Evolutionary conservation across 345 rosid species (phyloP).

Genomic region (Bruguiera sexangula): DNA sequence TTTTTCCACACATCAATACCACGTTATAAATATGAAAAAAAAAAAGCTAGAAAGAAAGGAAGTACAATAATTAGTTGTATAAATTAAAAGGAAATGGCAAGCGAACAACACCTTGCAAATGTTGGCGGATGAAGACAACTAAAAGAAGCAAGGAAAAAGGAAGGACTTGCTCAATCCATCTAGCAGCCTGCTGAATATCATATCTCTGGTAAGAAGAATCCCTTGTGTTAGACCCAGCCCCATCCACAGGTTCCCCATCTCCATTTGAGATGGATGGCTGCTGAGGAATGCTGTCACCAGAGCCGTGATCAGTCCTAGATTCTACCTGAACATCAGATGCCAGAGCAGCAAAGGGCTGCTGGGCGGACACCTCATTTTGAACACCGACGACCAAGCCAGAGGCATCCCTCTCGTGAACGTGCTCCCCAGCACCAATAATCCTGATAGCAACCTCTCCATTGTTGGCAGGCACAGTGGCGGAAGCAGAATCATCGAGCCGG

Average conservation of each 20-base stretch:
- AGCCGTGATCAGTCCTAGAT: slow-evolving; percentile 37
- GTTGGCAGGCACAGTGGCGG: slow-evolving; percentile 15
- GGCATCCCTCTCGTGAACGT: slow-evolving; percentile 30
- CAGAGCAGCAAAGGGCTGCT: slow-evolving; percentile 12
- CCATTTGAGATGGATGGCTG: not conserved
- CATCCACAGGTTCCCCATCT: slow-evolving; percentile 15
- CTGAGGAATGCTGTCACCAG: slow-evolving; percentile 19
- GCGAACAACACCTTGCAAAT: slow-evolving; percentile 49
- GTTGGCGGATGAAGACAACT: slow-evolving; percentile 58
- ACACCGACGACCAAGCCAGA: slow-evolving; percentile 29
- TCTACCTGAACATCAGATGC: slow-evolving; percentile 44
- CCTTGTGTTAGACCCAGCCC: slow-evolving; percentile 9
- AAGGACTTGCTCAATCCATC: slow-evolving; percentile 58
- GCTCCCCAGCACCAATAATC: slow-evolving; percentile 34
- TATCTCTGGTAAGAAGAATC: slow-evolving; percentile 43
- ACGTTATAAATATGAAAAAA: not conserved
- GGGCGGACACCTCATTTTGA: not conserved
- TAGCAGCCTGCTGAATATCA: slow-evolving; percentile 46
- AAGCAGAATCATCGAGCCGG: slow-evolving; percentile 45
- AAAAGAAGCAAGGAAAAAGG: slow-evolving; percentile 52
- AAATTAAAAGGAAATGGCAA: not conserved
- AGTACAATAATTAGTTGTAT: no score
- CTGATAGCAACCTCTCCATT: slow-evolving; percentile 55
- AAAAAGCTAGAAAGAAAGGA: not conserved
- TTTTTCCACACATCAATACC: no score